Base-by-base conservation (phyloP, 2,329 filamentous ascomycete species). In the Colletotrichum kahawae region DNA sequence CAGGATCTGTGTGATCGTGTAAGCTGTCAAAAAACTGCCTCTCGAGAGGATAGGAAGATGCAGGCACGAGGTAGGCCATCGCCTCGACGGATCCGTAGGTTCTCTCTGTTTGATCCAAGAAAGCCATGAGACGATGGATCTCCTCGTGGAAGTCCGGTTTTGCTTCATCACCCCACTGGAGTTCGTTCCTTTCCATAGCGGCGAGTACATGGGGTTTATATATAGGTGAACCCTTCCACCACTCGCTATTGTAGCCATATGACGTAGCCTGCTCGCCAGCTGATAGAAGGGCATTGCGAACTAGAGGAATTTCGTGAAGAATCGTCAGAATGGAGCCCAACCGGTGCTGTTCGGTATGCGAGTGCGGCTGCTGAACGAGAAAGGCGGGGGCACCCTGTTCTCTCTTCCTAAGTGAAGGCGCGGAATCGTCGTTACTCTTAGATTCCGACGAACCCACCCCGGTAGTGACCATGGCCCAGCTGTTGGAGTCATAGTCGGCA, bases 191-290 rank as follows among this genome's bases (percentile, higher is more conserved):
- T 66, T 80, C 80, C 78, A 84, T 80, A 64, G 80, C 82, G 7
- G 81, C 80, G 6, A 86, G 79, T 31, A 83, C 79, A 12, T 86
- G 83, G 4, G 84, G 82, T 36, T 82, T 82, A 6, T 86, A 77
- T 48, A 92, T 92, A 10, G 85, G 80, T 62, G 88, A 84, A 5
- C 92, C 91, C 76, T 87, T 88, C 92, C 92, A 93, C 92, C 92
- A 93, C 74, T 90, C 87, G 14, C 83, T 83, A 77, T 90, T 86
- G 77, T 88, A 85, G 1, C 91, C 91, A 76, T 93, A 93, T 38
- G 83, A 86, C 2, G 82, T 78, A 4, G 86, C 82, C 7, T 86
- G 81, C 5, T 80, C 69, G 2, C 87, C 87, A 12, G 82, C 83
- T 29, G 83, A 80, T 4, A 93, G 84, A 14, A 93, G 83, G 4